Percentiles rank a stretch among this genome's conserved stretches.
Evolutionary conservation across 2,329 filamentous ascomycete genomes (phyloP).

Genomic region (Cladosporium sp.): DNA sequence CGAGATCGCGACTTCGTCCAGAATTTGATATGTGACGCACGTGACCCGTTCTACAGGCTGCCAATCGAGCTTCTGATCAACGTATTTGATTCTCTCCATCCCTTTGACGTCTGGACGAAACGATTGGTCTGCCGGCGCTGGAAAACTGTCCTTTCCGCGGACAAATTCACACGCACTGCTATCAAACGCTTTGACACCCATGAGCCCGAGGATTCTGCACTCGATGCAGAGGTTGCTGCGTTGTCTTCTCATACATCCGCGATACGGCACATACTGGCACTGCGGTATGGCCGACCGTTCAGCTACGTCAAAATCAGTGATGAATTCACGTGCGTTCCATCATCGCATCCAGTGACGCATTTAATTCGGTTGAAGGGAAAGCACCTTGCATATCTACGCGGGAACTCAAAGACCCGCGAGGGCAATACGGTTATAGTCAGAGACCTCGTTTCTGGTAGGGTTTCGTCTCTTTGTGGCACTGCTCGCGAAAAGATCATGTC

Average conservation of each 20-base stretch:
- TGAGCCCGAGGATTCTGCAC: conserved; percentile 13
- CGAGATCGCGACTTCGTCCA: neutral
- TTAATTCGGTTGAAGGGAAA: conserved; percentile 13
- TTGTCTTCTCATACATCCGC: neutral
- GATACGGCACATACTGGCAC: conserved; percentile 17
- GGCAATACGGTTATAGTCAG: conserved; percentile 15
- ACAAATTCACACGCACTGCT: conserved; percentile 9
- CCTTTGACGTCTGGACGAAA: conserved; percentile 25
- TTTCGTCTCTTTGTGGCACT: conserved; percentile 4
- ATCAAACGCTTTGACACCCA: conserved; percentile 14
- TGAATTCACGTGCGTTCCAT: neutral
- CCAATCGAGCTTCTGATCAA: conserved; percentile 36
- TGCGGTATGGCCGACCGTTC: conserved; percentile 17
- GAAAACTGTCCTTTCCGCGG: conserved; percentile 27
- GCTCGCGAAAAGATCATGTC: conserved; percentile 17
- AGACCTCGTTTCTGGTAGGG: conserved; percentile 11
- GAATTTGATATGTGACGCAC: conserved; percentile 13
- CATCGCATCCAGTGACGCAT: neutral
- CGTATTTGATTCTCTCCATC: conserved; percentile 29
- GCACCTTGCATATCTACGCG: conserved; percentile 16
- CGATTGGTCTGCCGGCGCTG: conserved; percentile 33
- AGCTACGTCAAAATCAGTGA: neutral
- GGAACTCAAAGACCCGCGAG: neutral
- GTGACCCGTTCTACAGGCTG: conserved; percentile 34
- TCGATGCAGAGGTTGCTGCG: neutral